A percentile compares a stretch with the other conserved stretches of the same genome.
phyloP scores from a whole-genome alignment of 805 yeast species.

The Saccharomycopsis capsularis region DNA sequence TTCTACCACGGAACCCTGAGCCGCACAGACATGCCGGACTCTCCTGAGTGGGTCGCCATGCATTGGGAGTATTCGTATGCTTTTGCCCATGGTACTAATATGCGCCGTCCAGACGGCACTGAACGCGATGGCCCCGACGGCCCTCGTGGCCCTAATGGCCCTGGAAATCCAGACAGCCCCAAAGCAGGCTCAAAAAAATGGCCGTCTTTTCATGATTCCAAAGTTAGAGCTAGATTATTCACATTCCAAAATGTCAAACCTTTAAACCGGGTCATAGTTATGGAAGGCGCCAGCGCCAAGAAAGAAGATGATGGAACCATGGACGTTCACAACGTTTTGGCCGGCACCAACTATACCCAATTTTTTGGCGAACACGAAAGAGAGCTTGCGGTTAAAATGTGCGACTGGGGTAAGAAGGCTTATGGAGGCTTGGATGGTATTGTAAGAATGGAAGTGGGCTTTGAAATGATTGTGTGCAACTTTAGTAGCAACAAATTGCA shows the following conservation, averaged over 20 bases:
- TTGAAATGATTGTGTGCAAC: conserved; percentile 55
- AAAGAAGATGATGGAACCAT: conserved; percentile 50
- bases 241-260: conserved; percentile 45
- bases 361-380: conserved; percentile 34
- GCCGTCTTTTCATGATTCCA: background rate
- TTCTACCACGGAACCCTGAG: conserved; percentile 45
- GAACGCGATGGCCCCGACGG: too few relatives aligned
- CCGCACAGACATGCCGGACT: conserved; percentile 32
- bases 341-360: conserved; percentile 28
- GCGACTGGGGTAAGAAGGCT: conserved; percentile 46
- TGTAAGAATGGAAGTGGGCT: conserved; percentile 53
- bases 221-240: conserved; percentile 28
- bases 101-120: conserved; percentile 8
- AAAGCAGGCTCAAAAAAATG: too few relatives aligned
- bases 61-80: conserved; percentile 53
- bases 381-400: conserved; percentile 41
- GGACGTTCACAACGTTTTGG: conserved; percentile 47
- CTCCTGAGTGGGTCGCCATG: conserved; percentile 59
- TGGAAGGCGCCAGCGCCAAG: conserved; percentile 71
- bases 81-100: conserved; percentile 27
- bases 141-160: too few relatives aligned
- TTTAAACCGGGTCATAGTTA: conserved; percentile 39
- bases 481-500: conserved; percentile 40
- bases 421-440: conserved; percentile 52
- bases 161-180: too few relatives aligned